phyloP scores from a whole-genome alignment of 1,139 yeast species.

The Taphrina betulina region DNA sequence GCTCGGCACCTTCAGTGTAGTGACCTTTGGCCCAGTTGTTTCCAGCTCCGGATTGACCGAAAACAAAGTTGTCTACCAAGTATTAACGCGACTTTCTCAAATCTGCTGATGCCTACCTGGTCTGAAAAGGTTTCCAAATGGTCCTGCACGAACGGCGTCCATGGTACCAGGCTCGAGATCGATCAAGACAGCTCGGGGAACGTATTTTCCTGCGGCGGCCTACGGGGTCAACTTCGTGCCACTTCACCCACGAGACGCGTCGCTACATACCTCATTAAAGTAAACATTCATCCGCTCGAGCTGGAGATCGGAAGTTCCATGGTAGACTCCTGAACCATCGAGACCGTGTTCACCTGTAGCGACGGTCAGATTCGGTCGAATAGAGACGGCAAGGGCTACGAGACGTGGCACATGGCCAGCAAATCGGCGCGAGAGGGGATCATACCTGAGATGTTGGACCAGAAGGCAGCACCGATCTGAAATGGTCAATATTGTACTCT shows the following conservation, averaged over 20 bases:
- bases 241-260: neutral
- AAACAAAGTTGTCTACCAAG: conserved; percentile 43
- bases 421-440: neutral
- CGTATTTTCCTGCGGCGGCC: conserved; percentile 48
- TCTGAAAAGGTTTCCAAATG: conserved; percentile 49
- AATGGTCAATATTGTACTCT: neutral
- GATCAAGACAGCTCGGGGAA: conserved; percentile 51
- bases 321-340: conserved; percentile 64
- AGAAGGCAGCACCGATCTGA: conserved; percentile 75
- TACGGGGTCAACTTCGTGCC: conserved; percentile 32
- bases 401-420: neutral
- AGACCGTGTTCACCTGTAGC: conserved; percentile 96
- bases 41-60: conserved; percentile 52
- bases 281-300: conserved; percentile 48
- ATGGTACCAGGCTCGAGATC: conserved; percentile 52
- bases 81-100: neutral
- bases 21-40: conserved; percentile 54
- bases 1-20: conserved; percentile 52
- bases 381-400: neutral
- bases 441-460: conserved; percentile 44
- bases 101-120: conserved; percentile 44
- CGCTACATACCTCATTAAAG: conserved; percentile 40
- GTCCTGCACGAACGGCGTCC: conserved; percentile 49
- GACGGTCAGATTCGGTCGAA: conserved; percentile 60
- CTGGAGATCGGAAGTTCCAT: conserved; percentile 46